These are phyloP conservation scores for Funneliformis geosporum DNA, from an alignment of 192 early-diverging fungal genomes.

Conservation along the genomic window DNA sequence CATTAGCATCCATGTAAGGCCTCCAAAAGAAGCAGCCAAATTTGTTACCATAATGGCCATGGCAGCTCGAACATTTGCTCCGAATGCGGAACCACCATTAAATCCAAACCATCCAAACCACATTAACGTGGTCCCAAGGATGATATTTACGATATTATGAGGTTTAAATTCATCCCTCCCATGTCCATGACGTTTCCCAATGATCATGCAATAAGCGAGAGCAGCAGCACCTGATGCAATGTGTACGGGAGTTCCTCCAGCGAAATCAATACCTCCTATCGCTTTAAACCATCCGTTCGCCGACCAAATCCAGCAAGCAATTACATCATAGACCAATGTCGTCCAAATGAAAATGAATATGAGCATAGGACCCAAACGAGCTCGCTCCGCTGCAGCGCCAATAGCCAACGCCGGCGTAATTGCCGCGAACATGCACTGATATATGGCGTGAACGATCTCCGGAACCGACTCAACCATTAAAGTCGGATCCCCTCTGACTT, in stretches of 20 bases:
- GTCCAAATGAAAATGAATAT: conserved; percentile 94
- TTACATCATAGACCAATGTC: conserved; percentile 91
- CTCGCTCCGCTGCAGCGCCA: conserved; percentile 90
- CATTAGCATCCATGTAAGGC: conserved; percentile 78
- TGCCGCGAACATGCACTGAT: conserved; percentile 92
- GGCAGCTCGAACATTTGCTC: conserved; percentile 81
- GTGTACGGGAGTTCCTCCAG: conserved; percentile 97
- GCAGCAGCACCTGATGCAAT: conserved; percentile 87
- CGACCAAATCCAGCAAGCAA: conserved; percentile 96
- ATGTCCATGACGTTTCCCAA: conserved; percentile 81
- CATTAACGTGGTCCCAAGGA: conserved; percentile 84
- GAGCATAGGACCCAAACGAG: conserved; percentile 81
- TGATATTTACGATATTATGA: conserved; percentile 90
- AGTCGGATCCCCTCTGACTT: conserved; percentile 56
- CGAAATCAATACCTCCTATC: conserved; percentile 89
- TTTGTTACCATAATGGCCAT: conserved; percentile 91
- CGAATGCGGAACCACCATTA: conserved; percentile 87
- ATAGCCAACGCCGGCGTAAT: conserved; percentile 90
- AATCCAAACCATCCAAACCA: conserved; percentile 98
- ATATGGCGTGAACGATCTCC: conserved; percentile 66
- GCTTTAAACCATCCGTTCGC: conserved; percentile 81
- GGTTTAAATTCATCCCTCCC: conserved; percentile 75
- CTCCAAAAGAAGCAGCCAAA: conserved; percentile 78
- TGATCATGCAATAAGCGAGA: conserved; percentile 81
- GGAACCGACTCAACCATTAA: conserved; percentile 65